Conservation (phyloP, 2,329 filamentous ascomycete species). For the Alternaria alternata region DNA sequence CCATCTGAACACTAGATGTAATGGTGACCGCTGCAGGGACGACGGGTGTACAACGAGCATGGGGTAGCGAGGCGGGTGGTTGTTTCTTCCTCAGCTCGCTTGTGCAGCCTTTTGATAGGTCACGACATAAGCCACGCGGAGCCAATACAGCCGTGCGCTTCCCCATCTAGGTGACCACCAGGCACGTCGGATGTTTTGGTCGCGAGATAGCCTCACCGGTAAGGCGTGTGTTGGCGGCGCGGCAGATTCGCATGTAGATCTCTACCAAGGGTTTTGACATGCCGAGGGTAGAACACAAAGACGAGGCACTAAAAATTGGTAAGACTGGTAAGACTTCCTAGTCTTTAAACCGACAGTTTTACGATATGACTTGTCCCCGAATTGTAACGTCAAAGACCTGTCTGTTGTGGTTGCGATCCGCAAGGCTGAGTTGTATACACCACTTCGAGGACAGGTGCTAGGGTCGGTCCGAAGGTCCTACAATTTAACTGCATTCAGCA, state of each 20-base stretch:
- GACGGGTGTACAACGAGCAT: conserved; percentile 3
- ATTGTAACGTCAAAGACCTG: not conserved
- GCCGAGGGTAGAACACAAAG: not conserved
- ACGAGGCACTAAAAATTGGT: not conserved
- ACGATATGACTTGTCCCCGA: not conserved
- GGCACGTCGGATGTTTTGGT: conserved; percentile 5
- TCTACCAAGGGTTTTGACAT: not conserved
- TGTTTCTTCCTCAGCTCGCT: not conserved
- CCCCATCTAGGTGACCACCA: conserved; percentile 10
- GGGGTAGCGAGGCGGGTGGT: conserved; percentile 15
- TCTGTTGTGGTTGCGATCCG: not conserved
- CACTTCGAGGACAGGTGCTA: not conserved
- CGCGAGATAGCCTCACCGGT: conserved; percentile 10
- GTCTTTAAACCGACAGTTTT: not conserved
- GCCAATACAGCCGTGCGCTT: not conserved
- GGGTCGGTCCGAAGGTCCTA: conserved; percentile 3
- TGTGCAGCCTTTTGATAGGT: conserved; percentile 7
- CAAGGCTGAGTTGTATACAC: not conserved
- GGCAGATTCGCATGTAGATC: conserved; percentile 2
- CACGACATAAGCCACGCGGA: not conserved
- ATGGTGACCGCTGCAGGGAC: conserved; percentile 1
- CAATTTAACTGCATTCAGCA: not conserved
- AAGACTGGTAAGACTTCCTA: not conserved
- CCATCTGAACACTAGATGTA: not conserved
- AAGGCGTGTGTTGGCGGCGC: not conserved